A percentile compares a stretch with the other conserved stretches of the same genome.
These are phyloP conservation scores for Camelina neglecta DNA, from an alignment of 345 rosid genomes.

Conservation along the genomic window DNA sequence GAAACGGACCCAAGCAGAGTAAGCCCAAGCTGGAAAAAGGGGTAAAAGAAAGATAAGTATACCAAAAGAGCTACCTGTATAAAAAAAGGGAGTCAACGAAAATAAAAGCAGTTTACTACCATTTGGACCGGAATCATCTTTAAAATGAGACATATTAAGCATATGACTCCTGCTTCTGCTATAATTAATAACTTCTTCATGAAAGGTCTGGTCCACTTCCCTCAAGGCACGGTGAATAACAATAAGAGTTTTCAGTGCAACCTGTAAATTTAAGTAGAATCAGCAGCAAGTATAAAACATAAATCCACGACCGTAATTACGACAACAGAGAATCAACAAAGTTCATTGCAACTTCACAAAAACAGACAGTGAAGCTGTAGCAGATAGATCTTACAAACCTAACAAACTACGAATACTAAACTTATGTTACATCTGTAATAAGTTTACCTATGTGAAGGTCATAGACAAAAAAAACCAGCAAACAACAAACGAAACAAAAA, in stretches of 20 bases:
- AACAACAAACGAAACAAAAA: not conserved
- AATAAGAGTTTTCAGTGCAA: conserved; percentile 89
- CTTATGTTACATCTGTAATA: not conserved
- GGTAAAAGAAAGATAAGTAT: conserved; percentile 33
- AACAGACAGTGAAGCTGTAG: not conserved
- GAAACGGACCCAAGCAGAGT: conserved; percentile 91
- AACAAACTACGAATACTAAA: not conserved
- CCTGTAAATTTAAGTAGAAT: conserved; percentile 50
- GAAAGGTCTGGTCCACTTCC: conserved; percentile 97
- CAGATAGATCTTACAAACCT: conserved; percentile 3
- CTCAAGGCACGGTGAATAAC: conserved; percentile 96
- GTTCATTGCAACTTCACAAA: not conserved
- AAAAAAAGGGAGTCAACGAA: not conserved
- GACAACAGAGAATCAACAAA: not conserved
- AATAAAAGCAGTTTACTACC: conserved; percentile 51
- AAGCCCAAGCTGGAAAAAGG: conserved; percentile 81
- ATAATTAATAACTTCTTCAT: conserved; percentile 92
- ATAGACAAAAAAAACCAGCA: not conserved
- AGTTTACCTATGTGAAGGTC: not conserved
- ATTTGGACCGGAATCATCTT: conserved; percentile 94
- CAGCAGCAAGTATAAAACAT: conserved; percentile 7
- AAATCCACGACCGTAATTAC: not conserved
- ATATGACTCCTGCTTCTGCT: conserved; percentile 90
- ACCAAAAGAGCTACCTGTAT: conserved; percentile 24
- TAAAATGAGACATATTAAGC: conserved; percentile 98